Evolutionary conservation across 164 flowering plant genomes (phyloP), one percentile per base, ranked within the genome.

Genomic region (Protea cynaroides): DNA sequence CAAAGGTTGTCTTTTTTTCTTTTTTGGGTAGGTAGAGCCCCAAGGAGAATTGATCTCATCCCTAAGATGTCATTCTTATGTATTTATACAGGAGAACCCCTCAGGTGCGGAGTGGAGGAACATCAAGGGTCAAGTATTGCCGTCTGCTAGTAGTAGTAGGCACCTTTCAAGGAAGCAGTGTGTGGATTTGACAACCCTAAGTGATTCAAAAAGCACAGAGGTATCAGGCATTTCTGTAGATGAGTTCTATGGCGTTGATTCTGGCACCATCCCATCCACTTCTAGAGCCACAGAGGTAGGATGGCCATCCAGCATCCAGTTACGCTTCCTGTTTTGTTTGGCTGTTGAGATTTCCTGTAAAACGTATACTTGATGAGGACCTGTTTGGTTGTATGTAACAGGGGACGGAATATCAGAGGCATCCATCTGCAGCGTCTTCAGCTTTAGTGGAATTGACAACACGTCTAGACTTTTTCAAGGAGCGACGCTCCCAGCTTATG

Each of bases 381-480:
- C 38, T 13, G 19, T 49, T 56, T 54, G 38, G 24, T 51, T 23
- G n/a, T 25, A 44, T 49, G 9, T 68, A 62, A 53, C 82, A 83
- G 92, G 82, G 60, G 52, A 66, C 69, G 70, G 92, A 86, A 61
- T 78, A 77, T 74, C 80, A 80, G 50, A 80, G 90, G 65, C 88
- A 86, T 59, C 88, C 88, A 58, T 72, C 87, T 1, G 75, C 78
- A 36, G 87, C 89, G 23, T 85, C 96, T 9, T 87, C 98, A 1
- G 80, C 98, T 24, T 71, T 94, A 76, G 88, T 87, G 55, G 97
- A 94, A 70, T 76, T 94, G 58, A 94, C 99, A 34, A 82, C 96
- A 15, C 91, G 99, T 6, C 96, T 94, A 1, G 96, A 94, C 78
- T 94, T 91, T 78, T 94, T 94, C 81, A 94, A 91, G 87, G 99